phyloP scores from a whole-genome alignment of 768 basidiomycete genomes.

The Agaricus subrufescens region DNA sequence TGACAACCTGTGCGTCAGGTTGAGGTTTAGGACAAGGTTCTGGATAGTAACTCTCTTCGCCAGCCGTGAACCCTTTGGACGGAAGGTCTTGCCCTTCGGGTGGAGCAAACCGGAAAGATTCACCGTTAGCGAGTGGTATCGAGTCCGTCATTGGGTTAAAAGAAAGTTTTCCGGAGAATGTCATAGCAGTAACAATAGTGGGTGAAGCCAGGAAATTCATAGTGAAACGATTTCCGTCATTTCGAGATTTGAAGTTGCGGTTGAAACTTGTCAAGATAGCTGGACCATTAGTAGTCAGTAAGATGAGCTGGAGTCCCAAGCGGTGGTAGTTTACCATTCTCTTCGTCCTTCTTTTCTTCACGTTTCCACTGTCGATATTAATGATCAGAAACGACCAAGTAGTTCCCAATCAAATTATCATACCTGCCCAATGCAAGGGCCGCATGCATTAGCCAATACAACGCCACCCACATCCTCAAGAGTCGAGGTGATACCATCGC shows the following conservation, averaged over 20 bases:
- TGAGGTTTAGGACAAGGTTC: constrained; percentile 65
- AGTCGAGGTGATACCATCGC: constrained; percentile 79
- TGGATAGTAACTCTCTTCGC: constrained; percentile 75
- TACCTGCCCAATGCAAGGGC: constrained; percentile 96
- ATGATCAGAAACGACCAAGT: constrained; percentile 1
- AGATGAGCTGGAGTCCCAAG: background rate
- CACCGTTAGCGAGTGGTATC: constrained; percentile 60
- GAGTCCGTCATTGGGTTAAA: constrained; percentile 92
- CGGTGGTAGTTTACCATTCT: constrained; percentile 63
- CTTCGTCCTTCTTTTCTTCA: constrained; percentile 79
- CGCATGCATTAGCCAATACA: constrained; percentile 96
- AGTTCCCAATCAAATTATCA: constrained; percentile 11
- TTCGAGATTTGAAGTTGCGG: constrained; percentile 84
- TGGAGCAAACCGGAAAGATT: constrained; percentile 77
- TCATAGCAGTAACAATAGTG: constrained; percentile 95
- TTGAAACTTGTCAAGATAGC: constrained; percentile 98
- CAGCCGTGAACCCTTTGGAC: constrained; percentile 71
- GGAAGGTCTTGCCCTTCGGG: constrained; percentile 87
- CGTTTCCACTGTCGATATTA: constrained; percentile 74
- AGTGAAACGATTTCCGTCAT: constrained; percentile 90
- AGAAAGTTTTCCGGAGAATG: constrained; percentile 88
- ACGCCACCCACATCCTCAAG: constrained; percentile 89
- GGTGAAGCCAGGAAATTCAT: constrained; percentile 99
- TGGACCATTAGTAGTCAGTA: constrained; percentile 22
- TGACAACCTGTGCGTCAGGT: constrained; percentile 72